Evolutionary conservation across 83 land plant genomes (phyloP).

Genomic region (Picea engelmannii): DNA sequence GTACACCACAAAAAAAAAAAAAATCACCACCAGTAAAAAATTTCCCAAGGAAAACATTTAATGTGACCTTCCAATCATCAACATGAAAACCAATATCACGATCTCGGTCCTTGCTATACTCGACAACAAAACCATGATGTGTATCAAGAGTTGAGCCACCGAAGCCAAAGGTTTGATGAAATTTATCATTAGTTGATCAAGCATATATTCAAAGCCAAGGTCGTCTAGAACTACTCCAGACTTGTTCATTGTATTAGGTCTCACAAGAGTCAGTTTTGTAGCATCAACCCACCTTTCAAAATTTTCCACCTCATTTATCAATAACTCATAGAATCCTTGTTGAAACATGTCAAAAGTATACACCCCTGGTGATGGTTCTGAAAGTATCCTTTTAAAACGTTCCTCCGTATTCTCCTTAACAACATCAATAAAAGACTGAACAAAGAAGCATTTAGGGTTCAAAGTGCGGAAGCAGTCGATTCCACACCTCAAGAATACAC

Average conservation of each 20-base stretch:
- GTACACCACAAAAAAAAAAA: constrained; percentile 94
- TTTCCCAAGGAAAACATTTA: constrained; percentile 93
- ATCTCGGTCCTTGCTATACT: constrained; percentile 58
- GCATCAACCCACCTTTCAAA: too few relatives aligned
- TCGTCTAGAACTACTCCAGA: too few relatives aligned
- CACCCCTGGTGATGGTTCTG: constrained; percentile 81
- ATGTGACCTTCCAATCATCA: constrained; percentile 95
- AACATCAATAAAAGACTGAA: constrained; percentile 79
- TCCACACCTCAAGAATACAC: too few relatives aligned
- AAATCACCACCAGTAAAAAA: constrained; percentile 72
- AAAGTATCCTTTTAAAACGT: constrained; percentile 71
- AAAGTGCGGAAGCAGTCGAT: constrained; percentile 19
- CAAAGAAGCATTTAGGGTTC: constrained; percentile 63
- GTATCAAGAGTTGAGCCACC: too few relatives aligned
- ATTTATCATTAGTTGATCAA: constrained; percentile 61
- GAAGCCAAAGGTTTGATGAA: too few relatives aligned
- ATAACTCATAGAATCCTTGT: constrained; percentile 36
- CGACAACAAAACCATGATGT: too few relatives aligned
- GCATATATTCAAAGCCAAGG: constrained; percentile 27
- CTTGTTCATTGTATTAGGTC: too few relatives aligned
- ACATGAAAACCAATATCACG: constrained; percentile 97
- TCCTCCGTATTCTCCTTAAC: constrained; percentile 70
- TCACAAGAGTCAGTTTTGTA: too few relatives aligned
- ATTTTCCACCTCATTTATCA: too few relatives aligned
- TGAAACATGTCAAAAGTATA: constrained; percentile 87